Conservation (phyloP, 768 basidiomycete genomes). For the Termitomyces sp. region DNA sequence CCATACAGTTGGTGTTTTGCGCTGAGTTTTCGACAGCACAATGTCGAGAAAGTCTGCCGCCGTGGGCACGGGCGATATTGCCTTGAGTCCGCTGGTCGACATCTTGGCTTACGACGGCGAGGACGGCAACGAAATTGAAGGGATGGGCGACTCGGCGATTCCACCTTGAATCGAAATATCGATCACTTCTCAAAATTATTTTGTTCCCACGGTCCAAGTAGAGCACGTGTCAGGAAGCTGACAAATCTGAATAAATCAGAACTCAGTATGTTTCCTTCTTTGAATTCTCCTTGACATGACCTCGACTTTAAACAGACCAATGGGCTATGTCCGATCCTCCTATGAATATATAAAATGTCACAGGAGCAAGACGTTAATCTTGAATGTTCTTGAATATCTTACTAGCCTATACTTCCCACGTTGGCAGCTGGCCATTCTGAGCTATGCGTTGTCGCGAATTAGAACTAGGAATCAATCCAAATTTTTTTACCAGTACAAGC, state of each 20-base stretch:
- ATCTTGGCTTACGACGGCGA: conserved; percentile 23
- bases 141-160: background rate
- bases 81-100: conserved; percentile 90
- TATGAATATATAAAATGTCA: too few species aligned
- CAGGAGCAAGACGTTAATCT: too few species aligned
- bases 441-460: too few species aligned
- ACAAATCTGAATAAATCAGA: background rate
- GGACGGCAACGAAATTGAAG: background rate
- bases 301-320: too few species aligned
- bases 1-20: conserved; percentile 91
- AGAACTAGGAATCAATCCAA: too few species aligned
- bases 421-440: too few species aligned
- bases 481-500: too few species aligned
- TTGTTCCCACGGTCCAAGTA: conserved; percentile 5
- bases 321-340: too few species aligned
- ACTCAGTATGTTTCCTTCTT: too few species aligned
- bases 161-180: conserved; percentile 4
- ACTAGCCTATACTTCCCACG: too few species aligned
- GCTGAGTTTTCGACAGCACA: conserved; percentile 88
- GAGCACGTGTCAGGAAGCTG: background rate
- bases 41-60: conserved; percentile 94
- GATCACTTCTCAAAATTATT: conserved; percentile 12
- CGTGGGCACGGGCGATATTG: conserved; percentile 97
- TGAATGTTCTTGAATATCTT: too few species aligned
- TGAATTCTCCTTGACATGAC: too few species aligned